Conservation (phyloP, 805 yeast genomes). For the Lachancea lanzarotensis region DNA sequence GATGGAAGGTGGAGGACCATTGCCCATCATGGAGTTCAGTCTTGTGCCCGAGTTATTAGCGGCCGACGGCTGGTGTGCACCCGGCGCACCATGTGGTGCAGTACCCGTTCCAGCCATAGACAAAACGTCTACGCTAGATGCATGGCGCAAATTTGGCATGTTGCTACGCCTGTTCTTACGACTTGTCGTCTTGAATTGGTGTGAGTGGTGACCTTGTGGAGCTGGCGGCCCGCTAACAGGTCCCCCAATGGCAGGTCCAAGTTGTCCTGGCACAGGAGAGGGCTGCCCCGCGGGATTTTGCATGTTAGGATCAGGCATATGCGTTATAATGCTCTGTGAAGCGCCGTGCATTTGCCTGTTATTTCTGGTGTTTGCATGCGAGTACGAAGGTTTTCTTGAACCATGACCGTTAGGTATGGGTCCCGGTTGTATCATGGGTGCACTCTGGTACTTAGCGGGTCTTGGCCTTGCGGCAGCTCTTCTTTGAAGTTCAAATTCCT, state of each 20-base stretch:
- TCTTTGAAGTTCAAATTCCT: slow-evolving; percentile 29
- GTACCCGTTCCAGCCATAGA: slow-evolving; percentile 8
- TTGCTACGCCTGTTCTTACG: slow-evolving; percentile 33
- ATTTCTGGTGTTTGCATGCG: slow-evolving; percentile 19
- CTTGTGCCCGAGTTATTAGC: slow-evolving; percentile 18
- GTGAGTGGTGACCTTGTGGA: slow-evolving; percentile 10
- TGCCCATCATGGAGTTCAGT: slow-evolving; percentile 24
- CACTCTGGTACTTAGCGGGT: slow-evolving; percentile 3
- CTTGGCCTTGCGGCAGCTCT: slow-evolving; percentile 14
- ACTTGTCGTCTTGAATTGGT: slow-evolving; percentile 30
- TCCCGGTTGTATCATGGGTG: slow-evolving; percentile 14
- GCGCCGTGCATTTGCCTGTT: slow-evolving; percentile 29
- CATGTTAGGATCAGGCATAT: slow-evolving; percentile 20
- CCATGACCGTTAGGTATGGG: slow-evolving; percentile 1
- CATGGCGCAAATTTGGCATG: slow-evolving; percentile 29
- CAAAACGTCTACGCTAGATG: slow-evolving; percentile 22
- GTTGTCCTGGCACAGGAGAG: neutral
- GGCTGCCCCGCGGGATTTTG: neutral
- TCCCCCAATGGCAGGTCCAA: slow-evolving; percentile 4
- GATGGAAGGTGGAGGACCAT: slow-evolving; percentile 12
- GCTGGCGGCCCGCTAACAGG: slow-evolving; percentile 8
- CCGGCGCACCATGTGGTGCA: slow-evolving; percentile 5
- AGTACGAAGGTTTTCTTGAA: slow-evolving; percentile 16
- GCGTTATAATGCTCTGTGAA: slow-evolving; percentile 15
- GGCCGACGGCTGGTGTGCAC: neutral